Percentiles rank a stretch among this genome's conserved stretches.
phyloP scores from a whole-genome alignment of 768 basidiomycete genomes.

The Phylloporus sp. region DNA sequence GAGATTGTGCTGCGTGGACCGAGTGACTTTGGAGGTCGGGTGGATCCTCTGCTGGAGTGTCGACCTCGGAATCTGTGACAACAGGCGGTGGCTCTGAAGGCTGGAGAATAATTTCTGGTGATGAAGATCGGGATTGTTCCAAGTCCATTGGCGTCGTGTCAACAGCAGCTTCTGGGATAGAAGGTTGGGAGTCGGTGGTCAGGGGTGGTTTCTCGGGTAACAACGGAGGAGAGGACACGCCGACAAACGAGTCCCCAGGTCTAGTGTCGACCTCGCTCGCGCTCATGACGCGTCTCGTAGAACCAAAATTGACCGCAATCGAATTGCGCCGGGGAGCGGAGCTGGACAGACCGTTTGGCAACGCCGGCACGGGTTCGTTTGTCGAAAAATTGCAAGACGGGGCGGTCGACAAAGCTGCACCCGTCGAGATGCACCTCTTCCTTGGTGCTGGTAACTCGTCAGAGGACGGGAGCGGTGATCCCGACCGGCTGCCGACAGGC shows the following conservation, averaged over 20 bases:
- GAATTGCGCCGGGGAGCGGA: conserved; percentile 26
- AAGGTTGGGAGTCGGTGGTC: neutral
- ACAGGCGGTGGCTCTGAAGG: conserved; percentile 1
- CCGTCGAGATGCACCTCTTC: conserved; percentile 30
- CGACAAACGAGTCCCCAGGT: neutral
- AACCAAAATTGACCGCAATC: conserved; percentile 22
- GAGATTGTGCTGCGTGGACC: neutral
- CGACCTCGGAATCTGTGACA: neutral
- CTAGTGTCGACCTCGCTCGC: conserved; percentile 6
- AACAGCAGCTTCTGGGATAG: neutral
- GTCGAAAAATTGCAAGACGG: conserved; percentile 6
- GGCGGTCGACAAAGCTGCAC: conserved; percentile 15
- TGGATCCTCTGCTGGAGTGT: conserved; percentile 1
- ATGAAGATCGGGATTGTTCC: conserved; percentile 3
- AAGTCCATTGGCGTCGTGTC: neutral
- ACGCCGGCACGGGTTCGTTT: conserved; percentile 23
- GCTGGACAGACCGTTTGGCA: conserved; percentile 15
- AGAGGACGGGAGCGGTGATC: conserved; percentile 12
- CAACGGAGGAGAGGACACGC: conserved; percentile 1
- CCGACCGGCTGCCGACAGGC: conserved; percentile 13
- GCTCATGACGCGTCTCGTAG: conserved; percentile 19
- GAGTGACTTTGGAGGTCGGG: neutral
- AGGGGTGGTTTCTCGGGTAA: conserved; percentile 11
- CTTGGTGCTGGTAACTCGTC: conserved; percentile 20
- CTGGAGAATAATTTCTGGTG: neutral